Conservation (phyloP, 331 rosid genomes). For the Acacia concinna region DNA sequence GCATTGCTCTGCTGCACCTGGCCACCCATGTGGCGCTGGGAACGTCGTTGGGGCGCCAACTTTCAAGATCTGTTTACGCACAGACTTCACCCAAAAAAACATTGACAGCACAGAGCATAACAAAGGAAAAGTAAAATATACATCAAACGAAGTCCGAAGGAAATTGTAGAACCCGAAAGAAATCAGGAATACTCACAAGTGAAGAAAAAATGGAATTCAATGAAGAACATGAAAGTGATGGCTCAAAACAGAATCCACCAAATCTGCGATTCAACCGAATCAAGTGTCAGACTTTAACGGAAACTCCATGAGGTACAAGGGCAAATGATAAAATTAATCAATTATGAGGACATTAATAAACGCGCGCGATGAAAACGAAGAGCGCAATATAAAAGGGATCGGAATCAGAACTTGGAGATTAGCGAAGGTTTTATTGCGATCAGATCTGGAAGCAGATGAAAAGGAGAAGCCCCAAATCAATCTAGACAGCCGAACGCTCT, state of each 20-base stretch:
- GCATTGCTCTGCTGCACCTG: slow-evolving; percentile 99
- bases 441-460: slow-evolving; percentile 57
- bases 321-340: background rate
- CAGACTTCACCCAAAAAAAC: slow-evolving; percentile 42
- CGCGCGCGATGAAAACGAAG: background rate
- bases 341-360: background rate
- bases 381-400: slow-evolving; percentile 7
- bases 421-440: slow-evolving; percentile 30
- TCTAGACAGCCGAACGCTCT: slow-evolving; percentile 15
- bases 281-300: slow-evolving; percentile 28
- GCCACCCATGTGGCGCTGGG: slow-evolving; percentile 99
- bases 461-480: slow-evolving; percentile 45
- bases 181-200: slow-evolving; percentile 40
- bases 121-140: background rate
- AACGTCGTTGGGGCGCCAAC: slow-evolving; percentile 99
- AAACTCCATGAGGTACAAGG: slow-evolving; percentile 5
- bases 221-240: slow-evolving; percentile 64
- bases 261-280: slow-evolving; percentile 36
- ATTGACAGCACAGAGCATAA: background rate
- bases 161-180: background rate
- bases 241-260: slow-evolving; percentile 33
- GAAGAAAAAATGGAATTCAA: slow-evolving; percentile 46
- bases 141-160: background rate
- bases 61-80: slow-evolving; percentile 76
- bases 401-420: slow-evolving; percentile 37